A percentile compares a stretch with the other conserved stretches of the same genome.
Evolutionary conservation across 2,329 filamentous ascomycete genomes (phyloP).

Genomic region (Hypoxylon sp.): DNA sequence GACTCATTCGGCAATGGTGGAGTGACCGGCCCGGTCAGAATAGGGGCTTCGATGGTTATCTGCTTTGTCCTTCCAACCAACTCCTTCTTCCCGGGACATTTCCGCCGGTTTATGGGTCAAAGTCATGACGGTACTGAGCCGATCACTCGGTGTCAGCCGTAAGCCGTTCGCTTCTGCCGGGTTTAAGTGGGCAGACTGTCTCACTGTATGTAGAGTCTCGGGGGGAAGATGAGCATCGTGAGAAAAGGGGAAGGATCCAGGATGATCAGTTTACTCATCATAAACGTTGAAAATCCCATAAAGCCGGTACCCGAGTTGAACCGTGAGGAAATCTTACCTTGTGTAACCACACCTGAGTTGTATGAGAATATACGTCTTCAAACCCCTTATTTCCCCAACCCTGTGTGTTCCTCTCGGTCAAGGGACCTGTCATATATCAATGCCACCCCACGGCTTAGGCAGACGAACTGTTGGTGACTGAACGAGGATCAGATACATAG

Average conservation of each 20-base stretch:
- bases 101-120: background rate
- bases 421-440: constrained; percentile 8
- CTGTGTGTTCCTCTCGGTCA: constrained; percentile 4
- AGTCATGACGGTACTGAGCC: background rate
- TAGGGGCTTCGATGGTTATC: constrained; percentile 19
- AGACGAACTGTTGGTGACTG: constrained; percentile 3
- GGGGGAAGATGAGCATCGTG: background rate
- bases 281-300: constrained; percentile 32
- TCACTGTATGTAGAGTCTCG: background rate
- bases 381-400: background rate
- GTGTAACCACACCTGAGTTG: constrained; percentile 38
- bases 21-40: constrained; percentile 19
- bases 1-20: constrained; percentile 1
- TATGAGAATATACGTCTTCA: too few species aligned
- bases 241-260: constrained; percentile 6
- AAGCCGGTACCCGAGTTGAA: constrained; percentile 12
- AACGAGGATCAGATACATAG: constrained; percentile 2
- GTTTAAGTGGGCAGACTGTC: background rate
- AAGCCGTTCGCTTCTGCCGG: background rate
- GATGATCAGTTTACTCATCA: constrained; percentile 22
- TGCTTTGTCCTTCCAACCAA: constrained; percentile 9
- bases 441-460: constrained; percentile 21
- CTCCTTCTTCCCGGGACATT: background rate
- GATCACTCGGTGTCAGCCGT: background rate
- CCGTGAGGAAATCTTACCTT: constrained; percentile 7